Evolutionary conservation across 371 early-diverging fungal species (phyloP), one percentile per base, ranked within the genome.

Genomic region (Mortierella sp.): DNA sequence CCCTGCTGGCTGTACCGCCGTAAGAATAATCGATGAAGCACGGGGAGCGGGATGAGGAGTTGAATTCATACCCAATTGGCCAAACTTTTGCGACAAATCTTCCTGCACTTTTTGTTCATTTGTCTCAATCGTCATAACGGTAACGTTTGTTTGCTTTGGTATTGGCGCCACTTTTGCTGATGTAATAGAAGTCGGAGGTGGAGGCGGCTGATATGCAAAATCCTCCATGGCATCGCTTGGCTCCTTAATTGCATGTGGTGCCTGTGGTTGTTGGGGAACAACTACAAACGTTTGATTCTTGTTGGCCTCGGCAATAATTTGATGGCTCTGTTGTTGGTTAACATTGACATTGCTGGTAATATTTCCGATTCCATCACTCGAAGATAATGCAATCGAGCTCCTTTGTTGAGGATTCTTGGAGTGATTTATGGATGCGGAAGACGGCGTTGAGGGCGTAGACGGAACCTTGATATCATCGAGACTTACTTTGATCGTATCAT

Each of bases 381-480:
- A n/a, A 32, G 62, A 28, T 0, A 11, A 4, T 24, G 5, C 13
- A 32, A 45, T 2, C 6, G 71, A 70, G 21, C 47, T 21, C 38
- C 74, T 63, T 45, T 63, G 41, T 50, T 76, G 76, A 4, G 76
- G 76, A 48, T 76, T 76, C 59, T 70, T 69, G 24, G 76, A 67
- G 10, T 58, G 69, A 22, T 33, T 55, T 45, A 16, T 45, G 11
- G 10, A 32, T 19, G 67, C 24, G 15, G 13, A 33, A n/a, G 50
- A 38, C 13, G 60, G 52, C 5, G 63, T 48, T 1, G 53, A 22
- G 3, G 72, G 72, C 5, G 72, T 72, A 7, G 69, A 66, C 0
- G 77, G 62, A 0, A 66, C 22, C 21, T 78, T 78, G 58, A 78
- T 69, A 58, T 78, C 78, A 3, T 78, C 78, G 55, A 78, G 67